Evolutionary conservation across 257 asterid genomes (phyloP).

Genomic region (Fraxinus pennsylvanica): DNA sequence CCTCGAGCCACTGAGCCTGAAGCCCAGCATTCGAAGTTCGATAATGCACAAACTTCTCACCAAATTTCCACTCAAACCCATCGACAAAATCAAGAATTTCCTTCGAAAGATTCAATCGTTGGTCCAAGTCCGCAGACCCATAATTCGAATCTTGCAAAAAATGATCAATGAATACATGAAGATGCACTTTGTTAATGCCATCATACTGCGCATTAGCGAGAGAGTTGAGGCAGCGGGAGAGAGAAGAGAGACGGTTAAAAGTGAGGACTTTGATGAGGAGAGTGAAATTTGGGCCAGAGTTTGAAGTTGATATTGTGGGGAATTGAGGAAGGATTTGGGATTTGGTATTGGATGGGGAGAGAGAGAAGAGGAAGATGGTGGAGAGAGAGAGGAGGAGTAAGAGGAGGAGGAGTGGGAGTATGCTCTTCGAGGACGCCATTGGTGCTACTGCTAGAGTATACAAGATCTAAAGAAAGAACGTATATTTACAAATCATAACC

Average conservation of each 20-base stretch:
- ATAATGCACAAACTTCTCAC: constrained; percentile 63
- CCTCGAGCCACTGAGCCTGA: constrained; percentile 73
- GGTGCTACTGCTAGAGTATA: constrained; percentile 13
- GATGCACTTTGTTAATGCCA: constrained; percentile 52
- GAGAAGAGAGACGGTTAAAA: constrained; percentile 70
- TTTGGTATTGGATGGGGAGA: constrained; percentile 33
- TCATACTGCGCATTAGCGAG: constrained; percentile 79
- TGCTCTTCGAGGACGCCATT: constrained; percentile 32
- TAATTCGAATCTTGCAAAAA: constrained; percentile 39
- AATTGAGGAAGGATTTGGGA: constrained; percentile 32
- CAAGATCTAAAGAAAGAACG: neutral
- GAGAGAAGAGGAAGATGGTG: constrained; percentile 41
- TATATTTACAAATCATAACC: too few relatives aligned
- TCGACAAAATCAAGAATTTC: constrained; percentile 70
- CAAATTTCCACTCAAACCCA: constrained; percentile 69
- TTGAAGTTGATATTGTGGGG: constrained; percentile 31
- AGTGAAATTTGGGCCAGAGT: constrained; percentile 55
- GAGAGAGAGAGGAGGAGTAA: constrained; percentile 50
- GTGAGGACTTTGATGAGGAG: constrained; percentile 86
- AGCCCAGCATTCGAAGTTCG: constrained; percentile 61
- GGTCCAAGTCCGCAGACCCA: constrained; percentile 48
- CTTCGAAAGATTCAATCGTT: constrained; percentile 51
- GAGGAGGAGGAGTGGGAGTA: constrained; percentile 40
- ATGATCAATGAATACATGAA: constrained; percentile 80
- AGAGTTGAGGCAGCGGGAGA: constrained; percentile 82